phyloP scores from a whole-genome alignment of 2,329 filamentous ascomycete species.

The Claviceps sp. region DNA sequence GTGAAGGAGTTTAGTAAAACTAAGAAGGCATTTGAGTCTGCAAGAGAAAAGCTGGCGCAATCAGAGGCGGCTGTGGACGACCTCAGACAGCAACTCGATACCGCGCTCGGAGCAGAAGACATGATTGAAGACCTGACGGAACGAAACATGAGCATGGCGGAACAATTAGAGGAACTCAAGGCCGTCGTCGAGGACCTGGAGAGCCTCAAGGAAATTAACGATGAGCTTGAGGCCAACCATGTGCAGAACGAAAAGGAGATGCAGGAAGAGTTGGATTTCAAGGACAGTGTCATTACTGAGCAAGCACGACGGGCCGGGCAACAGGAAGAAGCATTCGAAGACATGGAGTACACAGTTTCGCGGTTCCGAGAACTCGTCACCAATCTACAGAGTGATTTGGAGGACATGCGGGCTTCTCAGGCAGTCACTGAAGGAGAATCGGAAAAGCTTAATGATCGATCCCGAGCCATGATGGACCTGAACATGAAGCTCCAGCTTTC shows the following conservation, averaged over 20 bases:
- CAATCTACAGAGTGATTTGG: conserved; percentile 71
- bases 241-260: conserved; percentile 88
- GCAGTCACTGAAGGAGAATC: conserved; percentile 88
- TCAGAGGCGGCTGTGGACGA: conserved; percentile 70
- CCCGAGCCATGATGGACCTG: conserved; percentile 89
- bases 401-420: conserved; percentile 84
- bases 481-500: conserved; percentile 89
- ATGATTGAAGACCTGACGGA: conserved; percentile 89
- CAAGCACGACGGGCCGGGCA: conserved; percentile 58
- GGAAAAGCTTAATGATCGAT: conserved; percentile 76
- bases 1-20: conserved; percentile 51
- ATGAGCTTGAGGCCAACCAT: conserved; percentile 89
- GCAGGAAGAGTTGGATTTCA: conserved; percentile 84
- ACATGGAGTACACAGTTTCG: conserved; percentile 80
- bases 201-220: conserved; percentile 79
- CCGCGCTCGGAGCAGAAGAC: conserved; percentile 75
- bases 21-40: conserved; percentile 56
- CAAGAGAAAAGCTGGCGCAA: conserved; percentile 59
- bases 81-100: conserved; percentile 80
- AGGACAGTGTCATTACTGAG: conserved; percentile 73
- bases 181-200: conserved; percentile 78
- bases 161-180: conserved; percentile 72
- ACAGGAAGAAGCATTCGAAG: conserved; percentile 69
- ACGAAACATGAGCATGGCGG: conserved; percentile 70
- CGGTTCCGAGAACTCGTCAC: conserved; percentile 83